Evolutionary conservation across 2,329 filamentous ascomycete genomes (phyloP), one percentile per base, ranked within the genome.

Genomic region (Alternaria postmessia): DNA sequence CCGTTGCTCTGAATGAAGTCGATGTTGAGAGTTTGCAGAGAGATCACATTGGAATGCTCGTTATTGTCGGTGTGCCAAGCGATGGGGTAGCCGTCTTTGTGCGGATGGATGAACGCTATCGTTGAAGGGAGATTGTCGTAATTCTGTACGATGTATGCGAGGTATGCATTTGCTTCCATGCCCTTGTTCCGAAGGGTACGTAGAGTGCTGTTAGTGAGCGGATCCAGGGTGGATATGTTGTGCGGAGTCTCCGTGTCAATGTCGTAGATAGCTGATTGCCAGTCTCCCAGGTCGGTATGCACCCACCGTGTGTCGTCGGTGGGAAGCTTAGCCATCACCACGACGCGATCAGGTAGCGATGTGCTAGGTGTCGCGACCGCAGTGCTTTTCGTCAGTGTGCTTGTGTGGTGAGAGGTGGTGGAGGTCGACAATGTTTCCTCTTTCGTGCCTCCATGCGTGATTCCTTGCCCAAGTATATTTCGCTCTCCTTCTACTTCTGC

Each of bases 251-350:
- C 62, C 16, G 36, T 62, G 18, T 69, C 65, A 36, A 71, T 58
- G 67, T 57, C 72, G 73, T 43, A 78, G 72, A 66, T 83, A 81
- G 81, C 61, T 72, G 74, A 70, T 83, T 85, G 77, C 54, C 76
- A 84, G 54, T 65, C 66, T 56, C 49, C 54, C 30, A 68, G 51
- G 24, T 68, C 62, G 36, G 42, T 57, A 24, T 70, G 62, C 39
- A 68, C 64, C 67, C 68, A 72, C 28, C 38, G 39, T 47, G 66
- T 68, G 47, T 72, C 66, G 24, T 72, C 67, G 51, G 30, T 56
- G 3, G 63, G 59, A 43, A 63, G 42, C 38, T 59, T 61, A 53
- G 68, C 65, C 53, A 69, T 67, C 18, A 69, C 60, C 39, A 69
- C 58, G n/a, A 69, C 56, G 26, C 63, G 64, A 57, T 68, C 63